phyloP scores from a whole-genome alignment of 768 basidiomycete species.

The Fistulinella prunicolor region DNA sequence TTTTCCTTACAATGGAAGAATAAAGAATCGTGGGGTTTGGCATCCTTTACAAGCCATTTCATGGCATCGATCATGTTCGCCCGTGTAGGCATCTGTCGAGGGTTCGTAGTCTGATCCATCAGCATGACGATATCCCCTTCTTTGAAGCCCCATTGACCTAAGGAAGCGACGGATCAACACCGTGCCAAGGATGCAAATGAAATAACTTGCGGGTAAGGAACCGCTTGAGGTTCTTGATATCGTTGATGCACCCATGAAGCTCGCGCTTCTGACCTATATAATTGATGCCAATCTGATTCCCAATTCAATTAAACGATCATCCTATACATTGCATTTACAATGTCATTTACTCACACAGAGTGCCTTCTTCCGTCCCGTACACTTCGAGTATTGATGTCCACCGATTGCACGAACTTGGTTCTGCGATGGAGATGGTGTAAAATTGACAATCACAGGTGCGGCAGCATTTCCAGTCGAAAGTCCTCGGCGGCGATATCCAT shows the following conservation, averaged over 20 bases:
- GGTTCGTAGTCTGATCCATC: conserved; percentile 44
- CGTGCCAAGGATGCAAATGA: background rate
- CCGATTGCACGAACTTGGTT: background rate
- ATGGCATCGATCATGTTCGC: conserved; percentile 57
- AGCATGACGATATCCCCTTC: conserved; percentile 57
- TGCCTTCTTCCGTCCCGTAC: conserved; percentile 52
- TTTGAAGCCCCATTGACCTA: conserved; percentile 46
- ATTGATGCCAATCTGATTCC: conserved; percentile 70
- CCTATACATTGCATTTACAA: background rate
- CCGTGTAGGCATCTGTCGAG: conserved; percentile 47
- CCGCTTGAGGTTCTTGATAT: conserved; percentile 63
- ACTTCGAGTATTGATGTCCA: conserved; percentile 44
- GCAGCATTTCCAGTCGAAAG: conserved; percentile 17
- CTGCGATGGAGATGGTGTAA: conserved; percentile 4
- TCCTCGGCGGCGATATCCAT: conserved; percentile 20
- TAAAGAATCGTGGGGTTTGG: conserved; percentile 65
- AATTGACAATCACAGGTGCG: background rate
- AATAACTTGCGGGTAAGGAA: conserved; percentile 59
- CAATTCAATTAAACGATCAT: background rate
- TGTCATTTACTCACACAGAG: conserved; percentile 35
- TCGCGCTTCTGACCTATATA: conserved; percentile 63
- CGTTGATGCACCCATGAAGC: conserved; percentile 79
- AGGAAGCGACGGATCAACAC: background rate
- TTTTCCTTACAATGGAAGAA: conserved; percentile 63
- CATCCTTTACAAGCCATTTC: conserved; percentile 67